Base-by-base conservation (phyloP, 441 rosid genomes). In the Breynia disticha region DNA sequence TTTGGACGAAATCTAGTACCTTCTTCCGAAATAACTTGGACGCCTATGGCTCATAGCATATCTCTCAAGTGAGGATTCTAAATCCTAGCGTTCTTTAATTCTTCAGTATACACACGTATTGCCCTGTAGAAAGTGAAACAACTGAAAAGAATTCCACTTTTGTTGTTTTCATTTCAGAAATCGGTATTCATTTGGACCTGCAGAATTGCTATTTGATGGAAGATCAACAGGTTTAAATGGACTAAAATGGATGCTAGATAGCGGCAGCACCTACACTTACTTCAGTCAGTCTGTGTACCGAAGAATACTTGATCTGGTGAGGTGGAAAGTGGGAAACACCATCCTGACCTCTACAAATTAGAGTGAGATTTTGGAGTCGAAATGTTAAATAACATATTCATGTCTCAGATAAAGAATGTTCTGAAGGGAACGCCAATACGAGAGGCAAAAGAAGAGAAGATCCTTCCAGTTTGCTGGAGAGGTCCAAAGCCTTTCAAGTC, bases 261-360 rank as follows among this genome's bases (percentile, higher is more conserved):
- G 95, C n/a, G 97, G 97, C 41, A 88, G 97, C 69, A 79, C 96
- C 56, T 88, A 78, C 63, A 79, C 87, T n/a, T 88, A 88, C 65
- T 67, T 88, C 63, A 78, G 56, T 55, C 66, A 67, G 12, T 63
- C 64, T 52, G 74, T 80, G 10, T 85, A 83, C 57, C 72, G 74
- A 62, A 61, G 65, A 43, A 48, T 68, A 7, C 68, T 78, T 21
- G 64, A 51, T 48, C 19, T 69, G 84, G 96, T 85, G 68, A 78
- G 77, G 48, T 14, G 35, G 44, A 41, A 41, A 41, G 13, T 11
- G n/a, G n/a, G n/a, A 41, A 9, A 9, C n/a, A 9, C 44, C 10
- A 41, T 15, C 44, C 44, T 41, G 44, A 11, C 13, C 13, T 41
- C 44, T 4, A 11, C 44, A 41, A 41, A 11, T 41, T 41, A 41